Evolutionary conservation across 177 flowering plant genomes (phyloP).

Genomic region (Vitis hybrid): DNA sequence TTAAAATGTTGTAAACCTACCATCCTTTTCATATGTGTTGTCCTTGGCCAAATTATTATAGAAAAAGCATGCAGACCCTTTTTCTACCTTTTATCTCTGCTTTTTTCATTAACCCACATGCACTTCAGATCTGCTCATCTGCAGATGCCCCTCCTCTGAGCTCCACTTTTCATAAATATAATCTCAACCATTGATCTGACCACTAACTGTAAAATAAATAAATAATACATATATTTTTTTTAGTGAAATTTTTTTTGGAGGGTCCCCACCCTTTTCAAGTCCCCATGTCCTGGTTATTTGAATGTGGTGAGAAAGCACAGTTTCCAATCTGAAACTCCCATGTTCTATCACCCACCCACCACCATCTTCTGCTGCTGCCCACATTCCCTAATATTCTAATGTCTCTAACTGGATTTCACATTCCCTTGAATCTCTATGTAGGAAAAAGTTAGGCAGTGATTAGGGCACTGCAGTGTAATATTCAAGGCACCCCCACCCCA

Average conservation of each 20-base stretch:
- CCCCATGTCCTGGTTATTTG: conserved; percentile 29
- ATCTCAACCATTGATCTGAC: conserved; percentile 1
- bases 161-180: conserved; percentile 4
- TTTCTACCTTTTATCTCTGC: conserved; percentile 2
- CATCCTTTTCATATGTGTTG: conserved; percentile 18
- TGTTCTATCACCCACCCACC: conserved; percentile 38
- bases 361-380: conserved; percentile 15
- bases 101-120: conserved; percentile 32
- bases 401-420: conserved; percentile 23
- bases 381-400: conserved; percentile 32
- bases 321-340: conserved; percentile 33
- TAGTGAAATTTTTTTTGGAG: no score
- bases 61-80: conserved; percentile 13
- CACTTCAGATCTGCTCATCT: conserved; percentile 13
- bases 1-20: neutral
- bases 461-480: neutral
- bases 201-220: neutral
- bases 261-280: conserved; percentile 13
- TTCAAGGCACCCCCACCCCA: no score
- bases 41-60: conserved; percentile 6
- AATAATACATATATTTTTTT: neutral
- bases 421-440: conserved; percentile 8
- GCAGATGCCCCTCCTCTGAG: neutral
- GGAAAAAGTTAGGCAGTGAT: neutral
- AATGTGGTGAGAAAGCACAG: conserved; percentile 17